Base-by-base conservation (phyloP, 441 rosid genomes). In the Bruguiera hainesii region DNA sequence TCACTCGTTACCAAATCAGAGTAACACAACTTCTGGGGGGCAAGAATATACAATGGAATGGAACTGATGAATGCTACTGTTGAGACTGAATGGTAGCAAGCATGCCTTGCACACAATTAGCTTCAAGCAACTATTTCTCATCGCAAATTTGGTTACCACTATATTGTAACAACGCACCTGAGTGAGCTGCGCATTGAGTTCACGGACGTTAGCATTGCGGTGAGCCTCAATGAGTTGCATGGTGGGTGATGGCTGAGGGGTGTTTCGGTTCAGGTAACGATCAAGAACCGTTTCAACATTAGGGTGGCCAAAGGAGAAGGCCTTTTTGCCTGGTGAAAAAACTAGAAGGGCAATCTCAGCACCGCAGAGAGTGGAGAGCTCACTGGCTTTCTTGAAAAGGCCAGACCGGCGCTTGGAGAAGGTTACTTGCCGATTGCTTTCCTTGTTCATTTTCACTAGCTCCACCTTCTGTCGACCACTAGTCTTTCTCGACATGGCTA, bases 251-350 rank as follows among this genome's bases (percentile, higher is more conserved):
- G 39, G 30, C 26, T 52, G 76, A 13, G 58, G 79, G 37, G 75
- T 2, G 48, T 60, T 76, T 23, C 71, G 64, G 15, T 62, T 37
- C 7, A 84, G 59, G 33, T 65, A 83, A 1, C 81, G 80, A 30
- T 83, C 56, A 4, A 77, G 9, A 48, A 79, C 53, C 1, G 74
- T n/a, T 4, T 77, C 85, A 6, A 83, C 84, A 1, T 68, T 29
- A 4, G 84, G 83, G 58, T 84, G 87, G 39, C 89, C 87, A 3
- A 85, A 85, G 21, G 87, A 81, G 69, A 78, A 85, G n/a, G 63
- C 73, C 71, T 79, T 85, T 6, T 71, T 63, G 18, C 77, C 82
- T 0, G 82, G 83, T 5, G 87, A 83, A 42, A 79, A 79, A 3
- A 81, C 82, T 3, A 83, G 23, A 60, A 81, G 57, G 0, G 75